Percentiles rank a stretch among this genome's conserved stretches.
phyloP scores from a whole-genome alignment of 352 stramenopile genomes.

The Globisporangium paroecandrum region DNA sequence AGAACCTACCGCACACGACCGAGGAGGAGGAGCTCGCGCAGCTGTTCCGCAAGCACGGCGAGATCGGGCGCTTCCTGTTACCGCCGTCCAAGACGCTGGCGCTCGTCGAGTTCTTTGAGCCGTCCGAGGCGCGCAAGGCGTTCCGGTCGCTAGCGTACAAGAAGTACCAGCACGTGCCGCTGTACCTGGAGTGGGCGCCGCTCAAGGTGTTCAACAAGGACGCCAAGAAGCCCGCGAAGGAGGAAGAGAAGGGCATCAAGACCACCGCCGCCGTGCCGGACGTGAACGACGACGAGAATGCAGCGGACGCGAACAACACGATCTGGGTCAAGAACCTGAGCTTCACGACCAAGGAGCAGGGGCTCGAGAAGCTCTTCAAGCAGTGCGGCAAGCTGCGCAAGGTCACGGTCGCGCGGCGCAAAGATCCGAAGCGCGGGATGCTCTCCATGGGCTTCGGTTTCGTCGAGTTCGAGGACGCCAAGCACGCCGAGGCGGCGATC shows the following conservation, averaged over 20 bases:
- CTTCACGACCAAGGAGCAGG: slow-evolving; percentile 92
- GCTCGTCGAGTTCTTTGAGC: slow-evolving; percentile 94
- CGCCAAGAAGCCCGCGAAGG: slow-evolving; percentile 8
- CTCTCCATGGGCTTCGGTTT: slow-evolving; percentile 99
- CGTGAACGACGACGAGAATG: slow-evolving; percentile 67
- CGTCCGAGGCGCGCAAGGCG: slow-evolving; percentile 93
- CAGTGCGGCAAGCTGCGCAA: slow-evolving; percentile 75
- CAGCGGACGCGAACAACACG: slow-evolving; percentile 70
- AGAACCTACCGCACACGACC: slow-evolving; percentile 97
- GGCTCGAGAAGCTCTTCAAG: slow-evolving; percentile 73
- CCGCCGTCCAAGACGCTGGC: slow-evolving; percentile 94
- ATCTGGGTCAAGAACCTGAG: slow-evolving; percentile 99
- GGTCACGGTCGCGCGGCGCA: slow-evolving; percentile 83
- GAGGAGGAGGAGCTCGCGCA: slow-evolving; percentile 92
- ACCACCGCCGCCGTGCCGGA: slow-evolving; percentile 48
- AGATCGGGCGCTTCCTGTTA: slow-evolving; percentile 84
- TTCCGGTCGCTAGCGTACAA: slow-evolving; percentile 98
- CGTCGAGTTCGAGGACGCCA: slow-evolving; percentile 93
- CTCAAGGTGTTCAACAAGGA: slow-evolving; percentile 67
- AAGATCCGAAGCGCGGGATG: slow-evolving; percentile 75
- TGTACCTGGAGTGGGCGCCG: slow-evolving; percentile 99
- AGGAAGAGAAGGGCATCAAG: slow-evolving; percentile 56
- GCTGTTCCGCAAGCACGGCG: slow-evolving; percentile 92
- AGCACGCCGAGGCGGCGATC: slow-evolving; percentile 84
- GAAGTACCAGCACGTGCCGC: slow-evolving; percentile 96